Percentiles rank a stretch among this genome's conserved stretches.
phyloP scores from a whole-genome alignment of 2,329 filamentous ascomycete genomes.

The Colletotrichum sp. region DNA sequence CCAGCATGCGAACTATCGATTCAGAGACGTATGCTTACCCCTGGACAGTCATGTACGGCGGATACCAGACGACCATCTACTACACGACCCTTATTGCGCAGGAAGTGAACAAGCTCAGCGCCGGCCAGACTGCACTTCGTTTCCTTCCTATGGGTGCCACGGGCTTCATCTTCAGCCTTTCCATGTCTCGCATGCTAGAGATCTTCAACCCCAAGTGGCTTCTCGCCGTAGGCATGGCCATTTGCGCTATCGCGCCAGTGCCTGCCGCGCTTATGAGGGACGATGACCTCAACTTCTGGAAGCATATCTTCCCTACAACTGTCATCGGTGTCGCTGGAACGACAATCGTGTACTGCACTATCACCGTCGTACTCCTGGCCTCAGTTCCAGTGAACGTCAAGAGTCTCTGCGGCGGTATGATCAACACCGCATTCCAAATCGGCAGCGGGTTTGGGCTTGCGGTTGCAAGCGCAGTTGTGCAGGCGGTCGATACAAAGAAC shows the following conservation, averaged over 20 bases:
- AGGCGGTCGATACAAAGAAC: constrained; percentile 7
- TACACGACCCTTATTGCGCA: constrained; percentile 16
- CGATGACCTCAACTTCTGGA: constrained; percentile 14
- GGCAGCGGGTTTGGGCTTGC: constrained; percentile 10
- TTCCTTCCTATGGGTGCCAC: constrained; percentile 15
- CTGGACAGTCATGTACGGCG: constrained; percentile 11
- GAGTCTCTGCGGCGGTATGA: constrained; percentile 17
- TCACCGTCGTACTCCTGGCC: constrained; percentile 15
- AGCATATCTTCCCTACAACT: constrained; percentile 14
- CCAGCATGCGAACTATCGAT: background rate
- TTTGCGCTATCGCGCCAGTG: constrained; percentile 7
- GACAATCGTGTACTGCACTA: constrained; percentile 17
- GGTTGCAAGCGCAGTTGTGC: background rate
- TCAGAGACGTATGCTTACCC: background rate
- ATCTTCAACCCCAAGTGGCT: constrained; percentile 12
- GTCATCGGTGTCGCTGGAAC: constrained; percentile 9
- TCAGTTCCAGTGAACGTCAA: constrained; percentile 15
- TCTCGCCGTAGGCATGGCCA: background rate
- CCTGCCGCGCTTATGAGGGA: constrained; percentile 6
- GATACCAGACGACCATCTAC: constrained; percentile 14
- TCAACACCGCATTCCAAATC: constrained; percentile 18
- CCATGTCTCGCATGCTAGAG: constrained; percentile 18
- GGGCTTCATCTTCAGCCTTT: constrained; percentile 11
- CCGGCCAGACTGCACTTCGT: constrained; percentile 4
- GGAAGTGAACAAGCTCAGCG: constrained; percentile 14